phyloP scores from a whole-genome alignment of 1,139 yeast genomes.

The Taiozyma sp. region DNA sequence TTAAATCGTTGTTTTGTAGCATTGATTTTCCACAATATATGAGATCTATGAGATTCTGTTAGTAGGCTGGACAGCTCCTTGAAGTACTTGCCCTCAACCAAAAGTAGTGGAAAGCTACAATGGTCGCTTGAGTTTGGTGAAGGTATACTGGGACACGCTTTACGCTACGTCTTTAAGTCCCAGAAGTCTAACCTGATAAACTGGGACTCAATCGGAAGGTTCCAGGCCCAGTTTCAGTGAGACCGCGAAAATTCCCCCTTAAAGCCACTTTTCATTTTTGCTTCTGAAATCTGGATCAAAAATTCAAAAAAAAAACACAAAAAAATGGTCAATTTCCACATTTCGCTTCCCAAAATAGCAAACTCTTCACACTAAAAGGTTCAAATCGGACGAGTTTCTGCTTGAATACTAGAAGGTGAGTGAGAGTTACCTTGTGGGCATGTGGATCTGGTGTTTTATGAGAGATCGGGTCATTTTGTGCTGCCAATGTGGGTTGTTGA shows the following conservation, averaged over 20 bases:
- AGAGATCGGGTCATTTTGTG: background rate
- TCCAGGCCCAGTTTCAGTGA: background rate
- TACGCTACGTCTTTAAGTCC: background rate
- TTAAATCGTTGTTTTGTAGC: background rate
- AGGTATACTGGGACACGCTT: background rate
- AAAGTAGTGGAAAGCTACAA: too few species aligned
- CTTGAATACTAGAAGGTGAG: background rate
- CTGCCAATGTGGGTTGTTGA: background rate
- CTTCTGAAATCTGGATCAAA: constrained; percentile 2
- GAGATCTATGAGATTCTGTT: background rate
- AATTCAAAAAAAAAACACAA: constrained; percentile 1
- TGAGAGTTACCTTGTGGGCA: background rate
- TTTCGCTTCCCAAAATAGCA: background rate
- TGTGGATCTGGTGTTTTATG: background rate
- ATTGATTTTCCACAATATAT: background rate
- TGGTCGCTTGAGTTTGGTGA: too few species aligned
- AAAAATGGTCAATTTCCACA: background rate
- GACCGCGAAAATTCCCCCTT: background rate
- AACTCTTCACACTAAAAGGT: background rate
- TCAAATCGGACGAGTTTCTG: background rate
- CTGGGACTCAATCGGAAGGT: background rate
- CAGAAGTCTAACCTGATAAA: background rate
- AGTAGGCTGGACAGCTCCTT: background rate
- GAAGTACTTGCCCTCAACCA: too few species aligned
- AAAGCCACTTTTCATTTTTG: background rate